phyloP scores from a whole-genome alignment of 306 rosid species.

The Cicer pinnatifidum region DNA sequence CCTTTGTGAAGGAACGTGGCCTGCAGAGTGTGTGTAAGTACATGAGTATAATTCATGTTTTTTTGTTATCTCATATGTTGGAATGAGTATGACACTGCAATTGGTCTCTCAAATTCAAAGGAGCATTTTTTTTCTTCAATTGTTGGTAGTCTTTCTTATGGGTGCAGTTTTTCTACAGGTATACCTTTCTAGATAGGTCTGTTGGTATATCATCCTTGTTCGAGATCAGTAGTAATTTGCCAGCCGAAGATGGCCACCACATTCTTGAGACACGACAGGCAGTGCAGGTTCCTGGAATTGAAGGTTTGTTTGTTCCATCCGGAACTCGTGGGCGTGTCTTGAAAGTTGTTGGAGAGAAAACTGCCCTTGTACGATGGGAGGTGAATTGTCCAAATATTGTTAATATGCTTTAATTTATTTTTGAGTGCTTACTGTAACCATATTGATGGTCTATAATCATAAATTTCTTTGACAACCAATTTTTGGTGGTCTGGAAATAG shows the following conservation, averaged over 20 bases:
- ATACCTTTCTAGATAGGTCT: conserved; percentile 79
- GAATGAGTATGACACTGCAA: conserved; percentile 34
- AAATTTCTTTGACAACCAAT: background rate
- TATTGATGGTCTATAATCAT: conserved; percentile 12
- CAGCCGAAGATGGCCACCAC: conserved; percentile 51
- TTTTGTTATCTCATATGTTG: conserved; percentile 40
- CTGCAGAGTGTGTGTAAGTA: conserved; percentile 95
- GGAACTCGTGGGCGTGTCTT: conserved; percentile 76
- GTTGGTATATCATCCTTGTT: conserved; percentile 81
- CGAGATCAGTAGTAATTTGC: conserved; percentile 57
- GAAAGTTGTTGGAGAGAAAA: conserved; percentile 64
- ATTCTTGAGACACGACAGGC: conserved; percentile 65
- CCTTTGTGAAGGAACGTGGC: conserved; percentile 93
- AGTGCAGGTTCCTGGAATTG: conserved; percentile 74
- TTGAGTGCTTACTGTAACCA: conserved; percentile 26
- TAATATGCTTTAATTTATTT: conserved; percentile 27
- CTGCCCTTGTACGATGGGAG: conserved; percentile 98
- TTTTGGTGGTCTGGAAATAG: conserved; percentile 26
- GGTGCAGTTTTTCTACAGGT: conserved; percentile 61
- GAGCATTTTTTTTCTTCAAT: conserved; percentile 6
- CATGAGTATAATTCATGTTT: conserved; percentile 36
- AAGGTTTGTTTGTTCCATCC: conserved; percentile 77
- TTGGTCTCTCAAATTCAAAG: conserved; percentile 28
- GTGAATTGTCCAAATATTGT: conserved; percentile 49
- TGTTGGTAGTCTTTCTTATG: conserved; percentile 41